Percentiles rank a stretch among this genome's conserved stretches.
These are phyloP conservation scores for Argentina anserina DNA, from an alignment of 306 rosid genomes.

Conservation along the genomic window DNA sequence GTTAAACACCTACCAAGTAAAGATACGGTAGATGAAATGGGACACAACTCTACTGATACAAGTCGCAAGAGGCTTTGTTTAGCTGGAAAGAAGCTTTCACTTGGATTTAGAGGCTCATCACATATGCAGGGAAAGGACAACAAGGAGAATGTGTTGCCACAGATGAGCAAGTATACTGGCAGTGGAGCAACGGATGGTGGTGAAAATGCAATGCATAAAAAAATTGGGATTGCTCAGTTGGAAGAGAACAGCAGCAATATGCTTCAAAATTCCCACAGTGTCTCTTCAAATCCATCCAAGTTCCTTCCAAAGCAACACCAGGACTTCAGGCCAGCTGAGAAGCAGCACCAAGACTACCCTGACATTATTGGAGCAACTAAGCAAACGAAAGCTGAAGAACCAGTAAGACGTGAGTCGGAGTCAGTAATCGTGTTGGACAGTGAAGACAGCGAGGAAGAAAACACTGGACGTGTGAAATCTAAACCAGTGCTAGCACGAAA, in stretches of 20 bases:
- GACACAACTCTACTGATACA: neutral
- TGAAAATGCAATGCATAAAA: neutral
- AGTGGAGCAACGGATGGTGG: neutral
- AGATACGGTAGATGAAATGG: neutral
- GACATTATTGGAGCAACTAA: neutral
- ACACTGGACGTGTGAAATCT: neutral
- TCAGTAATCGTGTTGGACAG: constrained; percentile 36
- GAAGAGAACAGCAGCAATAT: neutral
- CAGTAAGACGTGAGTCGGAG: neutral
- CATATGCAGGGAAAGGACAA: constrained; percentile 13
- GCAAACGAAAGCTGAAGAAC: constrained; percentile 16
- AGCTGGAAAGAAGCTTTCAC: constrained; percentile 25
- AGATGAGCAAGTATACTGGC: neutral
- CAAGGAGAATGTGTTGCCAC: constrained; percentile 29
- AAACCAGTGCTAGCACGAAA: constrained; percentile 29
- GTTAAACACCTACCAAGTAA: constrained; percentile 5
- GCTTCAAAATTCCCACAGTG: constrained; percentile 7
- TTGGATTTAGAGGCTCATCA: constrained; percentile 20
- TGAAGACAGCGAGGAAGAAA: constrained; percentile 39
- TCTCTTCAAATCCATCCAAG: constrained; percentile 19
- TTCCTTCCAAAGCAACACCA: constrained; percentile 14
- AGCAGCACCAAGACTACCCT: neutral
- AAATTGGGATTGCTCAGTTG: neutral
- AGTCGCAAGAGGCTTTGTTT: constrained; percentile 19
- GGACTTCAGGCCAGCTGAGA: neutral